Percentiles rank a stretch among this genome's conserved stretches.
Conservation (phyloP, 1,284 basidiomycete species). For the Afroboletus lepidellus region DNA sequence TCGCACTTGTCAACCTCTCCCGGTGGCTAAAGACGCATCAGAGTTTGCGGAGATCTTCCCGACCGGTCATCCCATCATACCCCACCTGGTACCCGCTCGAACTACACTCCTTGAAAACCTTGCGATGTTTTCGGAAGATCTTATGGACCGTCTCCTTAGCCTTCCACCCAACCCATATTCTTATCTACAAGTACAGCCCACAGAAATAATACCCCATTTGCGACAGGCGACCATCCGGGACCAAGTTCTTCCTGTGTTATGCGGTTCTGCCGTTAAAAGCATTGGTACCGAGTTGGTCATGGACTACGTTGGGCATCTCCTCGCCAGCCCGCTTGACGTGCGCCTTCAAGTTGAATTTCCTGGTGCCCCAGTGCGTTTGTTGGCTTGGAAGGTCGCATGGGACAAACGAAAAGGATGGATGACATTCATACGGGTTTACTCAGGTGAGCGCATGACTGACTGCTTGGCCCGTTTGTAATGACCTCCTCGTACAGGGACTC, state of each 20-base stretch:
- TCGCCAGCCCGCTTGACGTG: conserved; percentile 78
- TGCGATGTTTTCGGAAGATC: conserved; percentile 74
- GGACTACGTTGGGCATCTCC: conserved; percentile 76
- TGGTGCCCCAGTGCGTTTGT: conserved; percentile 55
- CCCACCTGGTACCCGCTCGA: conserved; percentile 67
- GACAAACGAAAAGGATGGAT: conserved; percentile 85
- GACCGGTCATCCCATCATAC: conserved; percentile 59
- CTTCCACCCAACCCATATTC: conserved; percentile 57
- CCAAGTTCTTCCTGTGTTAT: conserved; percentile 76
- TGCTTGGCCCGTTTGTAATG: neutral
- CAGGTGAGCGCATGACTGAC: conserved; percentile 48
- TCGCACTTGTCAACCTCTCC: conserved; percentile 49
- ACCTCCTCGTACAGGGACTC: conserved; percentile 47
- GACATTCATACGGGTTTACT: conserved; percentile 89
- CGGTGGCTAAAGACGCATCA: conserved; percentile 46
- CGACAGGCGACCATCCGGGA: conserved; percentile 66
- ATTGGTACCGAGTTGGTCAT: conserved; percentile 81
- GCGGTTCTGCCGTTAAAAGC: conserved; percentile 80
- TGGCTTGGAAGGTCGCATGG: conserved; percentile 91
- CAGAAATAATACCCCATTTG: conserved; percentile 59
- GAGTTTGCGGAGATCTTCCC: conserved; percentile 46
- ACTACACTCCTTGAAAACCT: conserved; percentile 72
- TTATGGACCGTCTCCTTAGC: conserved; percentile 69
- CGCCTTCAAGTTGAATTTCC: conserved; percentile 41
- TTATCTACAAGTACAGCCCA: conserved; percentile 56